Evolutionary conservation across 495 filamentous ascomycete genomes (phyloP).

Genomic region (Aspergillus conjunctus): DNA sequence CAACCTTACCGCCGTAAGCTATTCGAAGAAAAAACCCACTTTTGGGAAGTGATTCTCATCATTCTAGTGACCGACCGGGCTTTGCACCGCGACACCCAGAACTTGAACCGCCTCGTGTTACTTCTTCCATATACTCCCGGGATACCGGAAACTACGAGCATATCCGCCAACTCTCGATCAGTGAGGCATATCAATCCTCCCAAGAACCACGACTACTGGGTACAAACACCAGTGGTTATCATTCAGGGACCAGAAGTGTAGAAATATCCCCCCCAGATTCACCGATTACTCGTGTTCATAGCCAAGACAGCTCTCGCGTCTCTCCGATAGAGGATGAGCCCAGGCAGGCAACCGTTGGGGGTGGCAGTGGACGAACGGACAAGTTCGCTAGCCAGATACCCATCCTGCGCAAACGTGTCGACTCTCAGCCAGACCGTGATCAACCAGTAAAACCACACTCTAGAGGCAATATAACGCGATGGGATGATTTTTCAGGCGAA

Average conservation of each 20-base stretch:
- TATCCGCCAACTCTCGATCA: conserved; percentile 26
- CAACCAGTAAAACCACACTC: conserved; percentile 20
- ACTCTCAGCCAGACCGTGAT: conserved; percentile 11
- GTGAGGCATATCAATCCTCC: conserved; percentile 17
- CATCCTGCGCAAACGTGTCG: conserved; percentile 23
- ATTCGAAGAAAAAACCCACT: too few species aligned
- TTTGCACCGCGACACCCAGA: conserved; percentile 16
- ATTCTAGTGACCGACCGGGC: conserved; percentile 20
- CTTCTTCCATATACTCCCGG: conserved; percentile 35
- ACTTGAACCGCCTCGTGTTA: conserved; percentile 23
- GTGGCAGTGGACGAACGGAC: conserved; percentile 11
- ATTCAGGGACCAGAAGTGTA: conserved; percentile 12
- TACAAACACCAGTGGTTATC: not conserved
- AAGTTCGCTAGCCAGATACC: conserved; percentile 32
- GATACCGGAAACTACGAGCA: conserved; percentile 22
- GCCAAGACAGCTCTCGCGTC: conserved; percentile 44
- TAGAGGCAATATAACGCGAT: conserved; percentile 33
- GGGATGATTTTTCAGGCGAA: conserved; percentile 55
- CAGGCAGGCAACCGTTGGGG: conserved; percentile 6
- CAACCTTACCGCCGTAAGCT: conserved; percentile 46
- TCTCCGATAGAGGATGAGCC: conserved; percentile 48
- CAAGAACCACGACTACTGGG: not conserved
- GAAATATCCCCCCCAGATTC: conserved; percentile 53
- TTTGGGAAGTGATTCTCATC: conserved; percentile 16
- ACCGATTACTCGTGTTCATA: conserved; percentile 25